A percentile compares a stretch with the other conserved stretches of the same genome.
Conservation (phyloP, 2,329 filamentous ascomycete genomes). For the Gaeumannomyces sp. region DNA sequence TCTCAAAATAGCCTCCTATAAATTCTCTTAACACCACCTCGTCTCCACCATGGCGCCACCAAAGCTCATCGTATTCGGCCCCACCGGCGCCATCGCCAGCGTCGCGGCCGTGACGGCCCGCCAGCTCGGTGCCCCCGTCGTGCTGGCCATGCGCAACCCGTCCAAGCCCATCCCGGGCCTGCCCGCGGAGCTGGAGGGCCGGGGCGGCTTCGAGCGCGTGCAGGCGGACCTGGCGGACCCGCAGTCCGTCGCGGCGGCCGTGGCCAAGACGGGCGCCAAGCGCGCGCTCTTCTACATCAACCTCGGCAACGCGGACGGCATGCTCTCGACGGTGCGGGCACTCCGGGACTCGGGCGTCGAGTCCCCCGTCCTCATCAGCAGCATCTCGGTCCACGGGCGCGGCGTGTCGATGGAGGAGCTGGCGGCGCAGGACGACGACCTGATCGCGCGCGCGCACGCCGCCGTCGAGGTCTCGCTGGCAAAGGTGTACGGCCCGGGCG, state of each 20-base stretch:
- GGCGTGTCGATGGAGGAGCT: not conserved
- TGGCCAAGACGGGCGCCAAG: conserved; percentile 35
- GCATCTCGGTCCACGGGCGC: conserved; percentile 22
- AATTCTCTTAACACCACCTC: not conserved
- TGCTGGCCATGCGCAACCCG: conserved; percentile 41
- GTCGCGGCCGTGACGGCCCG: conserved; percentile 32
- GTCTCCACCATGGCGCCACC: not conserved
- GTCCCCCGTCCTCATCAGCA: conserved; percentile 38
- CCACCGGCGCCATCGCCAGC: conserved; percentile 40
- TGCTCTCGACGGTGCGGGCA: conserved; percentile 33
- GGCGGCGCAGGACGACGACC: conserved; percentile 19
- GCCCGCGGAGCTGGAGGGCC: conserved; percentile 11
- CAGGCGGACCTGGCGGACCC: conserved; percentile 36
- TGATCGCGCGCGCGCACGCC: conserved; percentile 35
- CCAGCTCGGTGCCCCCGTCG: conserved; percentile 34
- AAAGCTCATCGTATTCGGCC: conserved; percentile 40
- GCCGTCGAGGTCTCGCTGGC: conserved; percentile 36
- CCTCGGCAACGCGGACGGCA: conserved; percentile 26
- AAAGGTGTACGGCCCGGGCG: conserved; percentile 30
- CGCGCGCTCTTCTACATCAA: conserved; percentile 42
- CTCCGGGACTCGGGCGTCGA: conserved; percentile 39
- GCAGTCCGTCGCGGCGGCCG: conserved; percentile 31
- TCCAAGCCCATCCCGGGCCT: conserved; percentile 32
- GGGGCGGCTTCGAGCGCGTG: conserved; percentile 16
- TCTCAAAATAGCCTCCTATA: too few relatives aligned